Base-by-base conservation (phyloP, 805 yeast species). In the Sungouiozyma ichnusensis region DNA sequence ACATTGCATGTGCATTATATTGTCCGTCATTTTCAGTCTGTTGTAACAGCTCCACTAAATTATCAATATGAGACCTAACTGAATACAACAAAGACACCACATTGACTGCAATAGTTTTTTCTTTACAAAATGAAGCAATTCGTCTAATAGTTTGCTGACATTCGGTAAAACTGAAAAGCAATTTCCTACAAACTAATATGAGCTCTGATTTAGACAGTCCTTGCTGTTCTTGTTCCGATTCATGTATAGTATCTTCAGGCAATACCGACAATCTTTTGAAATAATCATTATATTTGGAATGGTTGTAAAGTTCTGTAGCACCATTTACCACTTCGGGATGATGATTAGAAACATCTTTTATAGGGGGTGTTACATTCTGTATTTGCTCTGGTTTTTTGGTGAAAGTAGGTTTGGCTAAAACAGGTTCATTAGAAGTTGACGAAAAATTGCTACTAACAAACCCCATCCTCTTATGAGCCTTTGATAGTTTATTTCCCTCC, bases 401-500 rank as follows among this genome's bases (percentile, higher is more conserved):
- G 18, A 18, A 15, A 11, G 16, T 24, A 16, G n/a, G 19, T 19
- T 18, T 18, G n/a, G 35, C 36, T 31, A 20, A 14, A 3, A 33
- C 43, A 16, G 18, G 15, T 19, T 34, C 33, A 5, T 14, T 17
- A 11, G 18, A 24, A 3, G 37, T 18, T 8, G 27, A 19, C n/a
- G 24, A 33, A 20, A 38, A 37, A 27, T 19, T 44, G 19, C 42
- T 46, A 34, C 48, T 54, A 33, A 82, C 76, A 41, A 82, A 72
- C 0, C 88, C 90, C 87, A 80, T 81, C 47, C 90, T 66, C 54
- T 81, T 76, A 0, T 85, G 76, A 3, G 85, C 84, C 42, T 77
- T 70, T n/a, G 82, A 71, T 38, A 50, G 43, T 45, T 50, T 54
- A 33, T 35, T 36, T 2, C 11, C 29, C 20, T 37, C 8, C 18